Evolutionary conservation across 2,329 filamentous ascomycete species (phyloP).

Genomic region (Domatiomyces globalis): DNA sequence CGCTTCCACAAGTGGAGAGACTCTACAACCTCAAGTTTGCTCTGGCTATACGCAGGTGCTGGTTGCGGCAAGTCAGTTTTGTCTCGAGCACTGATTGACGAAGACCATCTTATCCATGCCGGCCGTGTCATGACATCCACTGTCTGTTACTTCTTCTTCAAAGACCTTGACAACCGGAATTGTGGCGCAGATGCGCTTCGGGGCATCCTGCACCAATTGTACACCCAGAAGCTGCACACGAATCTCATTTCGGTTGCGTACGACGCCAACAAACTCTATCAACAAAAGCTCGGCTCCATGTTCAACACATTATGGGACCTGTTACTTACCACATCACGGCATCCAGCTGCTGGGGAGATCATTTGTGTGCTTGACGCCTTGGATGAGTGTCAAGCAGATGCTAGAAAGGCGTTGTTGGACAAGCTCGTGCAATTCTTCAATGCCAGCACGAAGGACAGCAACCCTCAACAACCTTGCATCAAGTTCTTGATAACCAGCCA

Average conservation of each 20-base stretch:
- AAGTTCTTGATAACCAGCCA: not conserved
- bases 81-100: conserved; percentile 20
- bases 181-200: conserved; percentile 14
- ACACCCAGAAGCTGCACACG: conserved; percentile 4
- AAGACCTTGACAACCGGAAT: conserved; percentile 18
- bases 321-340: conserved; percentile 5
- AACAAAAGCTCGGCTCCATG: conserved; percentile 5
- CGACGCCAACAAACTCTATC: conserved; percentile 2
- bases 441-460: not conserved
- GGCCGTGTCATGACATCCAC: conserved; percentile 13
- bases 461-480: not conserved
- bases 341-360: conserved; percentile 13
- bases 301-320: conserved; percentile 13
- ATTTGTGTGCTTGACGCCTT: conserved; percentile 3
- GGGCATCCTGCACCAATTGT: conserved; percentile 21
- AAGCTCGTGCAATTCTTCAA: not conserved
- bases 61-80: conserved; percentile 26
- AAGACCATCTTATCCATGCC: conserved; percentile 12
- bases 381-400: not conserved
- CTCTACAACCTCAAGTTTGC: conserved; percentile 11
- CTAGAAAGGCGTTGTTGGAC: not conserved
- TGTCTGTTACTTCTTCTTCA: conserved; percentile 27
- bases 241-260: conserved; percentile 8
- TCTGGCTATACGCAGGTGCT: conserved; percentile 24
- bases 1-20: conserved; percentile 21